Conservation (phyloP, 2,329 filamentous ascomycete species). For the Juglanconis juglandina region DNA sequence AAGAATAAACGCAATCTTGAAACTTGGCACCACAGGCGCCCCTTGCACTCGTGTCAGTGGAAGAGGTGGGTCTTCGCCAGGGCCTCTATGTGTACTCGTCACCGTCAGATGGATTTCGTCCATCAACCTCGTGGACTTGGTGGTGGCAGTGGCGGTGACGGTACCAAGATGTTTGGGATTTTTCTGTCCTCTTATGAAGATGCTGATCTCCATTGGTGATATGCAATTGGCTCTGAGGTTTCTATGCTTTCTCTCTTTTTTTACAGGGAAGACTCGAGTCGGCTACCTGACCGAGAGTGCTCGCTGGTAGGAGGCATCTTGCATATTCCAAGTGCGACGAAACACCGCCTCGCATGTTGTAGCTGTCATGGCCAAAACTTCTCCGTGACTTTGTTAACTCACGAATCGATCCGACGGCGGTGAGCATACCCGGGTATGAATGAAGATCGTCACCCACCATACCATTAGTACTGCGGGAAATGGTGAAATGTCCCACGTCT, state of each 20-base stretch:
- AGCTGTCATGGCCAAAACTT: background rate
- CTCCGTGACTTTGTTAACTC: background rate
- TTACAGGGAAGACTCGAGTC: too few species aligned
- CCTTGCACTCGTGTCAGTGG: slow-evolving; percentile 11
- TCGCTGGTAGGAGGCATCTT: background rate
- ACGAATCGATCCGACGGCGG: background rate
- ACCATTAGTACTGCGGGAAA: too few species aligned
- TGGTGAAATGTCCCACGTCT: background rate
- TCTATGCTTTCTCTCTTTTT: too few species aligned
- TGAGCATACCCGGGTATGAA: background rate
- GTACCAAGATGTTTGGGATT: background rate
- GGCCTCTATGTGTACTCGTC: background rate
- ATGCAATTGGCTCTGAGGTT: background rate
- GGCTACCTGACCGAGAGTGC: background rate
- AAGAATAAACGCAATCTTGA: background rate
- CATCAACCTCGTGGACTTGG: background rate
- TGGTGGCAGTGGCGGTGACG: background rate
- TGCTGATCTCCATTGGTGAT: background rate
- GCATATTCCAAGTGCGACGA: background rate
- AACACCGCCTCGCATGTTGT: background rate
- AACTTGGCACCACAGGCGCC: slow-evolving; percentile 6
- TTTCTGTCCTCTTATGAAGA: background rate
- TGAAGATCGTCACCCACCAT: too few species aligned
- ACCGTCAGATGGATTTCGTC: background rate
- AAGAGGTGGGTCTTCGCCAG: background rate